phyloP scores from a whole-genome alignment of 192 early-diverging fungal species.

The Coemansia guatemalensis region DNA sequence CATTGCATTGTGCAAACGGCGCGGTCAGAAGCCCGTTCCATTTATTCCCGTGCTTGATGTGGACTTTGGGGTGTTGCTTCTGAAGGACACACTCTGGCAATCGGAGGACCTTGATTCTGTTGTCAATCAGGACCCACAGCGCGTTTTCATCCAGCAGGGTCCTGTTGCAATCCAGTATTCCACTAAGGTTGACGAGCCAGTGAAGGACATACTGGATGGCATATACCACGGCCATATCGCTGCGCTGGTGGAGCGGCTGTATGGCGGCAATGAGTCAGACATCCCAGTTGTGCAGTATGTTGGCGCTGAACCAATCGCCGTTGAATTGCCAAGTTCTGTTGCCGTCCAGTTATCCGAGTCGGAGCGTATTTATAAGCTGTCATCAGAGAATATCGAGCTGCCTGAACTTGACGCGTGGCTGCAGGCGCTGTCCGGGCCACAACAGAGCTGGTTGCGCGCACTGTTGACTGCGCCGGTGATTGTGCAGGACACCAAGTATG shows the following conservation, averaged over 20 bases:
- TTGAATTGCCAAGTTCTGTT: not conserved
- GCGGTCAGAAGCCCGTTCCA: conserved; percentile 85
- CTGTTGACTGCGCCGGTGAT: conserved; percentile 68
- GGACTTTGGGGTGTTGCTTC: conserved; percentile 89
- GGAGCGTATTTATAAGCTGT: conserved; percentile 8
- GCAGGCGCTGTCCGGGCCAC: conserved; percentile 65
- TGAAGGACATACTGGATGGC: conserved; percentile 81
- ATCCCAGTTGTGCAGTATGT: conserved; percentile 82
- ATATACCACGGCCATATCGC: conserved; percentile 80
- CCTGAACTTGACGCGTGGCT: conserved; percentile 58
- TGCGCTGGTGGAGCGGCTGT: conserved; percentile 70
- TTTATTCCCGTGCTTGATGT: too few species aligned
- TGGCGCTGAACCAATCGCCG: conserved; percentile 16
- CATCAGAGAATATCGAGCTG: conserved; percentile 4
- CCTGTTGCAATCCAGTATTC: conserved; percentile 78
- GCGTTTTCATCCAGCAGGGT: conserved; percentile 89
- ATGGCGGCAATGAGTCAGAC: conserved; percentile 56
- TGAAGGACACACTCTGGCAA: conserved; percentile 92
- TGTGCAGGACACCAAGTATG: conserved; percentile 64
- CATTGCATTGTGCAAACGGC: conserved; percentile 32
- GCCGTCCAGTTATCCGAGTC: not conserved
- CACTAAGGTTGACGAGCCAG: conserved; percentile 78
- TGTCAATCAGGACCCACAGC: conserved; percentile 77
- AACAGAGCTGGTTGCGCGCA: conserved; percentile 80
- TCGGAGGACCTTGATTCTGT: conserved; percentile 85